phyloP scores from a whole-genome alignment of 768 basidiomycete species.

The Mycena belliarum region DNA sequence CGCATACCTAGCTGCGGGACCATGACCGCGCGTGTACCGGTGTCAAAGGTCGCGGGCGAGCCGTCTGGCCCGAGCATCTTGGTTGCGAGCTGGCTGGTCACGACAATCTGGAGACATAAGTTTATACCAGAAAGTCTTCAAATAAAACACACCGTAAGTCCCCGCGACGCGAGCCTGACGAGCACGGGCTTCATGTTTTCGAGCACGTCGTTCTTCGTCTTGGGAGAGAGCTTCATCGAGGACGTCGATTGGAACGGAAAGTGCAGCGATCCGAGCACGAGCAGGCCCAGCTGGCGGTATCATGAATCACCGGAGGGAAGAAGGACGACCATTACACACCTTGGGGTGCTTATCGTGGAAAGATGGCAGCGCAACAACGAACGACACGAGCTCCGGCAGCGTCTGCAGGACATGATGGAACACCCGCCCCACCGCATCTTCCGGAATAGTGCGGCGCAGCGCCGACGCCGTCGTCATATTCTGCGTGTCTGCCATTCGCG shows the following conservation, averaged over 20 bases:
- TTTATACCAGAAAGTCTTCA: not conserved
- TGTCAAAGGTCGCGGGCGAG: constrained; percentile 63
- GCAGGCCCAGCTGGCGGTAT: constrained; percentile 48
- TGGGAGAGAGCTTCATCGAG: constrained; percentile 31
- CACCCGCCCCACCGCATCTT: constrained; percentile 30
- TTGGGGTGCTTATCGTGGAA: constrained; percentile 47
- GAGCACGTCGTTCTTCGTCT: constrained; percentile 45
- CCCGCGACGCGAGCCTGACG: constrained; percentile 46
- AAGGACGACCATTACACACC: constrained; percentile 33
- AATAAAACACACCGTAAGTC: constrained; percentile 44
- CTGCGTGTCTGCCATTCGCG: constrained; percentile 41
- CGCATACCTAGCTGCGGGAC: constrained; percentile 61
- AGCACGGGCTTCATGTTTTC: constrained; percentile 56
- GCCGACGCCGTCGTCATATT: constrained; percentile 41
- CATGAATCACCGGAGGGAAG: not conserved
- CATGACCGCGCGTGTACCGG: constrained; percentile 62
- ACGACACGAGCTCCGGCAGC: constrained; percentile 56
- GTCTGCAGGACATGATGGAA: constrained; percentile 45
- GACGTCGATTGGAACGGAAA: constrained; percentile 62
- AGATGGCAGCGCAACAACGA: constrained; percentile 53
- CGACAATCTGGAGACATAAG: constrained; percentile 44
- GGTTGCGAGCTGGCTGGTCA: constrained; percentile 70
- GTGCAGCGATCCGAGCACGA: constrained; percentile 68
- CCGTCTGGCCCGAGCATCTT: constrained; percentile 69
- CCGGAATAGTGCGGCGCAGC: constrained; percentile 29